These are phyloP conservation scores for Croton laevigatus DNA, from an alignment of 441 rosid species.

Conservation along the genomic window DNA sequence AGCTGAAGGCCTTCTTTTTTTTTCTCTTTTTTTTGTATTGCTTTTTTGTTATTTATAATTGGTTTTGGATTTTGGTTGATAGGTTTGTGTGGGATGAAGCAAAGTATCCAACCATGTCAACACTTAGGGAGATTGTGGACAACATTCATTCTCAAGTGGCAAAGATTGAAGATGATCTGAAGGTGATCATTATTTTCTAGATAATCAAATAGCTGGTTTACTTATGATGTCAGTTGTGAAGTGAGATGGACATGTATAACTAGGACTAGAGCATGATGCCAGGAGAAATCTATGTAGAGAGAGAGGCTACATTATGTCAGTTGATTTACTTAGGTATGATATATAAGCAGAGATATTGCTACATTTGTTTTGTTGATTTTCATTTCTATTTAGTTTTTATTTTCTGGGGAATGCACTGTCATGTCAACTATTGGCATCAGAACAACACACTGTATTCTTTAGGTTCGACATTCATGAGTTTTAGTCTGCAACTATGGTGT, in stretches of 20 bases:
- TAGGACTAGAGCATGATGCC: background rate
- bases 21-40: background rate
- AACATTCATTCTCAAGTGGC: slow-evolving; percentile 76
- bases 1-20: background rate
- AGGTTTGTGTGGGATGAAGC: slow-evolving; percentile 99
- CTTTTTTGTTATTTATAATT: background rate
- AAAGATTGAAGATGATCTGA: slow-evolving; percentile 99
- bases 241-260: background rate
- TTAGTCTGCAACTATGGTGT: background rate
- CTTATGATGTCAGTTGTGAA: slow-evolving; percentile 1
- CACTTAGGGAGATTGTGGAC: slow-evolving; percentile 81
- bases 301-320: background rate
- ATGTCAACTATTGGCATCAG: too few species aligned
- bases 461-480: background rate
- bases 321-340: background rate
- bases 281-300: background rate
- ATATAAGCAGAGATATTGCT: background rate
- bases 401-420: background rate
- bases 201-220: background rate
- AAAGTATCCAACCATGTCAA: slow-evolving; percentile 91
- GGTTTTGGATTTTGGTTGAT: slow-evolving; percentile 21
- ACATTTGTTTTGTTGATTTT: background rate
- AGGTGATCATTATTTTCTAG: slow-evolving; percentile 44
- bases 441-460: background rate
- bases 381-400: background rate